Base-by-base conservation (phyloP, 2,329 filamentous ascomycete genomes). In the Nannizziopsis barbatae region DNA sequence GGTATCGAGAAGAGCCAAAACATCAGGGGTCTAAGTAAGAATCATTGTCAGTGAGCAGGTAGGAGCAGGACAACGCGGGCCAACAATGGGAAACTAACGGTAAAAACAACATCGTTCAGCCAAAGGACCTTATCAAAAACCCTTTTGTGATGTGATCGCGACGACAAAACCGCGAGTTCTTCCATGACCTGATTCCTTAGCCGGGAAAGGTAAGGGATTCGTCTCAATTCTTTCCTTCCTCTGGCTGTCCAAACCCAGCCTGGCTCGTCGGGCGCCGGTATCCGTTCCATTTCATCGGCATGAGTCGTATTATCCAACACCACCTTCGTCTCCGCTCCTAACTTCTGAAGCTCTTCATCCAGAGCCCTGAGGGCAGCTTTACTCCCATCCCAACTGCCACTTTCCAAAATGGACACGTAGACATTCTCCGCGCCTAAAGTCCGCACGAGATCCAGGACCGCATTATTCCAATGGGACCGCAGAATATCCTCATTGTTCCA, bases 131-230 rank as follows among this genome's bases (percentile, higher is more conserved):
- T 77, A 57, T 77, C 74, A 57, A 72, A 84, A 7, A 37, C 32
- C 45, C 42, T 66, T n/a, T 70, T 62, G 3, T 77, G 79, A 15
- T 66, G 63, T 8, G 9, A 8, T n/a, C 42, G 12, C 14, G 38
- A 30, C n/a, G 33, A 30, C 12, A 48, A 40, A 4, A 30, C 14
- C 8, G 33, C 4, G 53, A 86, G 58, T 7, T 81, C 79, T 51
- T 74, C 62, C 55, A 87, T 63, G n/a, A 75, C 77, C 53, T 67
- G 62, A 61, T 88, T 87, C 36, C 84, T 73, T 50, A 84, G 57
- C 20, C 66, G 71, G 1, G 84, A 75, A 15, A 87, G 67, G 59
- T 81, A 86, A 1, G 82, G 81, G 52, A 87, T 86, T 15, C 83
- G 71, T 42, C 83, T 68, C 51, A 82, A 60, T 57, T 81, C 78